Evolutionary conservation across 345 rosid genomes (phyloP).

Genomic region (Aegle marmelos): DNA sequence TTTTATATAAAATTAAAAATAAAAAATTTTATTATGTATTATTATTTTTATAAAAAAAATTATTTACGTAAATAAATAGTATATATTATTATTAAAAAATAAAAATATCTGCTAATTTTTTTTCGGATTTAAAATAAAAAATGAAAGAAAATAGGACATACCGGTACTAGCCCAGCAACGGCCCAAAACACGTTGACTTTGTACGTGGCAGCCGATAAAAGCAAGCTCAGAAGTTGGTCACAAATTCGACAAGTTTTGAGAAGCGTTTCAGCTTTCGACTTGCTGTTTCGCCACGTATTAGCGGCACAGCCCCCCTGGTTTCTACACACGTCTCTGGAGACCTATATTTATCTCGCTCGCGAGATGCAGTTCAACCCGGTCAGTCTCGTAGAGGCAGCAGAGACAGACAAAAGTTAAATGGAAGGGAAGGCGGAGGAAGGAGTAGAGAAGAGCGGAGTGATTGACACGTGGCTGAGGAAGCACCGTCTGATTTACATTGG

Average conservation of each 20-base stretch:
- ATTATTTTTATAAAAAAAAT: too few species aligned
- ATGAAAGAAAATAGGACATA: too few species aligned
- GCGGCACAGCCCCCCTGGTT: neutral
- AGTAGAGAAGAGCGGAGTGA: slow-evolving; percentile 32
- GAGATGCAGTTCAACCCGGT: neutral
- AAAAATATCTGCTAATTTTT: too few species aligned
- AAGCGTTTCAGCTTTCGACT: neutral
- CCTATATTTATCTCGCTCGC: neutral
- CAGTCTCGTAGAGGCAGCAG: neutral
- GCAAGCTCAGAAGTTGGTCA: neutral
- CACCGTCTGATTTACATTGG: slow-evolving; percentile 48
- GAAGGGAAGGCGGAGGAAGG: slow-evolving; percentile 24
- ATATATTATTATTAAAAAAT: too few species aligned
- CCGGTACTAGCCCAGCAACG: too few species aligned
- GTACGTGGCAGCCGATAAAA: neutral
- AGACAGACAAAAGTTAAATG: neutral
- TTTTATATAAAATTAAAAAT: too few species aligned
- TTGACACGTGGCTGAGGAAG: slow-evolving; percentile 65
- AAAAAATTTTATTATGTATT: too few species aligned
- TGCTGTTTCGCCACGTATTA: neutral
- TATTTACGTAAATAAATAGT: too few species aligned
- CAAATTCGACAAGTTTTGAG: neutral
- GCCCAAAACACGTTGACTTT: neutral
- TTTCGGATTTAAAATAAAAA: too few species aligned
- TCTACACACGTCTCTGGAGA: neutral